Base-by-base conservation (phyloP, 805 yeast genomes). In the Millerago galiae region DNA sequence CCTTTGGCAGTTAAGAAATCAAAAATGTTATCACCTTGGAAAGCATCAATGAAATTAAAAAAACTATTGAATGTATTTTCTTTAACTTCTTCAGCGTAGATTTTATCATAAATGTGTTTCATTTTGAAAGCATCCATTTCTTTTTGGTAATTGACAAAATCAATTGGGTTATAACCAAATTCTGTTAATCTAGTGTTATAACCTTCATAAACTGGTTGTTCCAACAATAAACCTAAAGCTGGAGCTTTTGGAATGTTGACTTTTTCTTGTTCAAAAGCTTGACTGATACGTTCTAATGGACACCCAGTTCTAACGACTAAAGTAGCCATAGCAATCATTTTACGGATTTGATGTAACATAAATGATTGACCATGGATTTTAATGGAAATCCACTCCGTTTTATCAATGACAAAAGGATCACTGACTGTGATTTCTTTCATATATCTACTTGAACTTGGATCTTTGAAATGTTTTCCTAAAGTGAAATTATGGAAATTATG, bases 341-440 rank as follows among this genome's bases (percentile, higher is more conserved):
- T 93, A 60, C 99, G 80, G 58, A 93, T 93, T 71, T 91, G 99
- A 66, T 91, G 98, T 49, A 93, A 72, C 98, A 93, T 93, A 64
- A 93, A 93, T 4, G 96, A 87, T 66, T 93, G 99, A 8, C 99
- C 99, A 62, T 93, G 99, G 51, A 93, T 87, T 67, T 91, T 90
- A 56, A 93, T 83, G 2, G 96, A 86, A 2, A 87, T 75, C 99
- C 99, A 93, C 60, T 93, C 98, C 7, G 96, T 89, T 37, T 86
- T 89, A 57, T 90, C 86, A 51, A 91, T 90, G 40, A 88, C 82
- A 61, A 88, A 86, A 2, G 98, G 98, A 2, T 86, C 95, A 14
- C 89, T 76, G 0, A 88, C 95, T 1, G 75, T 71, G 38, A 91
- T 72, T 15, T 75, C 66, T 55, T 85, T 85, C 88, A 93, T 90